phyloP scores from a whole-genome alignment of 176 grass and related monocot species.

The Coix lacrymajobi region DNA sequence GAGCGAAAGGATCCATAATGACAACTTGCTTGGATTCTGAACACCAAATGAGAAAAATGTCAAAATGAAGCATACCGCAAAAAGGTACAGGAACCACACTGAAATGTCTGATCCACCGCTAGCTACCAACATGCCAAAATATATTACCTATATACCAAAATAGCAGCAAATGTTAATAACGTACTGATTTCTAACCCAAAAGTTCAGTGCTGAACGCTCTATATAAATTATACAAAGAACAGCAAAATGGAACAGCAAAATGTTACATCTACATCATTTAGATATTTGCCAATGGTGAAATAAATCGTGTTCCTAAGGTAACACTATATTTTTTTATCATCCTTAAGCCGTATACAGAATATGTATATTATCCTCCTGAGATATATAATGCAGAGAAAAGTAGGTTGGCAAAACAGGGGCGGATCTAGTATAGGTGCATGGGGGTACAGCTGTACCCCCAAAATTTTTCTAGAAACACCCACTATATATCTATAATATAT shows the following conservation, averaged over 20 bases:
- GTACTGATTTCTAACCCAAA: slow-evolving; percentile 8
- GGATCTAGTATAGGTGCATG: too few relatives aligned
- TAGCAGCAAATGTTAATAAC: neutral
- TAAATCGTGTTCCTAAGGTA: neutral
- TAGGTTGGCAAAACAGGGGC: neutral
- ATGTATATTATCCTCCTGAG: neutral
- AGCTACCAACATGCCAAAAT: slow-evolving; percentile 71
- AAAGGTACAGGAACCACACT: slow-evolving; percentile 75
- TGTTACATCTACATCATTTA: neutral
- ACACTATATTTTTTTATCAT: neutral
- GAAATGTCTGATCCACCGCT: slow-evolving; percentile 60
- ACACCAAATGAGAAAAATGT: neutral
- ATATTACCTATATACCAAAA: slow-evolving; percentile 64
- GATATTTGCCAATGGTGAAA: neutral
- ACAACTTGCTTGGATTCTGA: neutral
- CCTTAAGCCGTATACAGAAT: slow-evolving; percentile 5
- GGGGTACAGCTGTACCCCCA: too few relatives aligned
- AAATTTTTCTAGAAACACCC: too few relatives aligned
- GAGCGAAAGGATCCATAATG: neutral
- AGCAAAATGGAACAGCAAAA: neutral
- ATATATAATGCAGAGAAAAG: neutral
- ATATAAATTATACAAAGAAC: neutral
- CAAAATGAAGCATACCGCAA: slow-evolving; percentile 61
- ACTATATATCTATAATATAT: too few relatives aligned
- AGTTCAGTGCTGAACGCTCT: neutral